Conservation (phyloP, 495 filamentous ascomycete species). For the Podospora australis region DNA sequence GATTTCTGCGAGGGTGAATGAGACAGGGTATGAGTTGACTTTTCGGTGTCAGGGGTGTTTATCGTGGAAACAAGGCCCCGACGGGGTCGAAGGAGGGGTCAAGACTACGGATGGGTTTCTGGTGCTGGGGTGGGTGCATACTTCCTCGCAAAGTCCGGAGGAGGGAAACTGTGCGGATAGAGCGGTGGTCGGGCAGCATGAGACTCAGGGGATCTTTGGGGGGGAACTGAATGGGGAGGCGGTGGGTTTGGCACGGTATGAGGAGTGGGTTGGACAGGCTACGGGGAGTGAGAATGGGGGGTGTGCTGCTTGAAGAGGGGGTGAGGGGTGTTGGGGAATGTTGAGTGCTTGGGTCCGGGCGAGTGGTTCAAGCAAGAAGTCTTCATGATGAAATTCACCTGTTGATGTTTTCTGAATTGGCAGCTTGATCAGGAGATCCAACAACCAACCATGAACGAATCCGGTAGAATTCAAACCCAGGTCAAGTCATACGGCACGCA, state of each 20-base stretch:
- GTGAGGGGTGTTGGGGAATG: no score
- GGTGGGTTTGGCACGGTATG: no score
- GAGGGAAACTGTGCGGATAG: conserved; percentile 3
- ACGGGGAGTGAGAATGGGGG: background rate
- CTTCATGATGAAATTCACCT: no score
- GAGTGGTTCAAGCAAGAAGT: no score
- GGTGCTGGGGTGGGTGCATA: conserved; percentile 14
- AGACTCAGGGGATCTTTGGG: conserved; percentile 10
- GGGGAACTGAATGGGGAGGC: background rate
- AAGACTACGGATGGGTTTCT: conserved; percentile 11
- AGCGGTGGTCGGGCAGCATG: conserved; percentile 2
- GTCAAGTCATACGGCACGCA: no score
- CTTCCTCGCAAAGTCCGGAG: background rate
- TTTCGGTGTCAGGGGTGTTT: conserved; percentile 55
- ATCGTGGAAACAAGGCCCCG: conserved; percentile 29
- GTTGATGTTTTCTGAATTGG: no score
- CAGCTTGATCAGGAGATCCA: no score
- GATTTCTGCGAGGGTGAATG: conserved; percentile 44
- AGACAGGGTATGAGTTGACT: conserved; percentile 44
- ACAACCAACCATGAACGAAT: no score
- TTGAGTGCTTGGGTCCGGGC: no score
- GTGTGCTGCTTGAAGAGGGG: background rate
- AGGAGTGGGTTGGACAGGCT: background rate
- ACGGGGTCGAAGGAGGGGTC: background rate
- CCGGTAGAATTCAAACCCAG: no score